Base-by-base conservation (phyloP, 1,284 basidiomycete species). In the Fomitopsis schrenkii region DNA sequence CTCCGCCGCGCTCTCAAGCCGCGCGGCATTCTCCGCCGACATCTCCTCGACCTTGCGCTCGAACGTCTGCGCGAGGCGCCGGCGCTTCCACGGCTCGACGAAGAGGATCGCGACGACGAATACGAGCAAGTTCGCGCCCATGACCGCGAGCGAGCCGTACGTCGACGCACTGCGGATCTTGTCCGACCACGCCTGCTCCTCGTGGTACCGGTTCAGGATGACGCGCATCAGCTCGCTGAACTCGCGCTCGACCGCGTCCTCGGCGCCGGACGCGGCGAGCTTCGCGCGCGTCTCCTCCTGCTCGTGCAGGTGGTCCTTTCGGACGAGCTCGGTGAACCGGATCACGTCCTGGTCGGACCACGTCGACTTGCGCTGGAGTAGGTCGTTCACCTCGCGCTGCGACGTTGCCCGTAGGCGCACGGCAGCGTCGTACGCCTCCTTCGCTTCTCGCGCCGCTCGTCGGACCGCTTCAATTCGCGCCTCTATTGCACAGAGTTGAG, bases 161-260 rank as follows among this genome's bases (percentile, higher is more conserved):
- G 95, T 97, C 59, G 91, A 93, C 46, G 93, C 90, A 66, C 91
- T 93, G 45, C 95, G 85, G 65, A 98, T 97, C 78, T 98, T 98
- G 79, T 98, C 95, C 62, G 92, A 94, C 95, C 95, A 98, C 5
- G 97, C 87, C 74, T 98, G 95, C 72, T 97, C 95, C 75, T 97
- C 95, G 76, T 98, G 95, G 73, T 98, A 98, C 35, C 95, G 81
- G 57, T 84, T 86, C 60, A 98, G 82, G 68, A 97, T 97, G 3
- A 85, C 80, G 62, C 88, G 87, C 88, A 95, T 93, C 62, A 97
- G 81, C 69, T 87, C 87, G 67, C 83, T 89, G 73, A 97, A 97
- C 67, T 91, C 91, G 55, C 83, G 82, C 68, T 98, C 95, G 22
- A 94, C 92, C 1, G 83, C 83, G 50, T 85, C 80, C 69, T 98